Evolutionary conservation across 768 basidiomycete genomes (phyloP), one percentile per base, ranked within the genome.

Genomic region (Boletus sp.): DNA sequence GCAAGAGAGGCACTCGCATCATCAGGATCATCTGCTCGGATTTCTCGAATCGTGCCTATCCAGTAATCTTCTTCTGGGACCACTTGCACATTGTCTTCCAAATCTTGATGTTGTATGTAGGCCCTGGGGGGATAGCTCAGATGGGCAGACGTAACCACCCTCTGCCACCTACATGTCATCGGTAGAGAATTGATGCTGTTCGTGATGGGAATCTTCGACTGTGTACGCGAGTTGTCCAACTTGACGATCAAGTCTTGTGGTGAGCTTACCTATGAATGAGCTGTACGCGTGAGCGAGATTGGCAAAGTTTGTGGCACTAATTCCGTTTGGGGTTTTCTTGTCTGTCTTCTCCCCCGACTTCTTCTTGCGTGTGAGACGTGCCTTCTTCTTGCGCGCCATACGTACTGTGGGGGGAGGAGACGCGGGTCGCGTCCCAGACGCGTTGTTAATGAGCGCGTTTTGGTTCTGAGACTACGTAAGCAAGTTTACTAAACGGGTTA

Each of bases 31-130:
- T 62, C 40, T 46, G 56, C 53, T 13, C 78, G 70, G 19, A 84
- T 81, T 8, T 78, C 78, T 15, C 61, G 70, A 1, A 84, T 79
- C 47, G 66, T 71, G 0, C 65, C 83, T 1, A 84, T 74, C 83
- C 83, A 84, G 33, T 78, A 79, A 11, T 78, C 70, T n/a, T 70
- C 61, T 4, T 68, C 33, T 0, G 73, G 72, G 1, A 73, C 55
- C 0, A 40, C 42, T n/a, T n/a, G n/a, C 0, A 15, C 47, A 4
- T 19, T 25, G 3, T 50, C 55, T 23, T 46, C 54, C 0, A 41
- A 29, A 2, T 57, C 57, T 15, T 41, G 27, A 29, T 59, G 32
- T 15, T 21, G 29, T 10, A 84, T 66, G 9, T 74, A 70, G 1
- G 71, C 79, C 2, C 82, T 55, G 15, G 13, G 23, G 47, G 47